Evolutionary conservation across 352 stramenopile species (phyloP).

Genomic region (Aphanomyces stellatus): DNA sequence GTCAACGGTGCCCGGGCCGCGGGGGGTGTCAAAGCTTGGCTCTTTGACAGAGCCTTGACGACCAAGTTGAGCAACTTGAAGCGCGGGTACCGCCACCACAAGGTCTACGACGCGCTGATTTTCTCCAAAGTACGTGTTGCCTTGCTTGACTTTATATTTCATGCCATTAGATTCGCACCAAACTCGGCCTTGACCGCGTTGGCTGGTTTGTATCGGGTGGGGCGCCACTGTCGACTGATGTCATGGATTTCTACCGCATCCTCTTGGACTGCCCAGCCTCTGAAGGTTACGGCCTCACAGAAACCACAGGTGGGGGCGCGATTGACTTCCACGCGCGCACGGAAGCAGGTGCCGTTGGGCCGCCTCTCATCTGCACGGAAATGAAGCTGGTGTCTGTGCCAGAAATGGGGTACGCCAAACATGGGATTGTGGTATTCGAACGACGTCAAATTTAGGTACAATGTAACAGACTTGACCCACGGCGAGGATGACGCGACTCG

Average conservation of each 20-base stretch:
- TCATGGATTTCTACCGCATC: not conserved
- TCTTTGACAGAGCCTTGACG: not conserved
- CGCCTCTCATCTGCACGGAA: not conserved
- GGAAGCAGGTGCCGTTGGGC: not conserved
- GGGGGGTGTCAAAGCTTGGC: not conserved
- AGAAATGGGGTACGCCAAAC: not conserved
- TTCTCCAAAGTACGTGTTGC: not conserved
- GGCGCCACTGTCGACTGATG: not conserved
- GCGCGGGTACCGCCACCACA: not conserved
- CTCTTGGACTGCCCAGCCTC: not conserved
- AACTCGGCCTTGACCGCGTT: not conserved
- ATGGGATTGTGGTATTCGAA: too few species aligned
- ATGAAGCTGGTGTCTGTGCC: not conserved
- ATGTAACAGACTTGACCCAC: too few species aligned
- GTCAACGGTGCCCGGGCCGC: not conserved
- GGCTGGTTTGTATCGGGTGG: not conserved
- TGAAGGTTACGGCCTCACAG: not conserved
- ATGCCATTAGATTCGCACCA: not conserved
- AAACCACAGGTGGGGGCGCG: not conserved
- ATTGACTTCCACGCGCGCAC: not conserved
- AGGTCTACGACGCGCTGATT: not conserved
- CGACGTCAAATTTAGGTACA: too few species aligned
- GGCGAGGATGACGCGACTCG: too few species aligned
- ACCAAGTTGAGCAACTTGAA: not conserved
- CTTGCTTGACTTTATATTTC: too few species aligned